A percentile compares a stretch with the other conserved stretches of the same genome.
These are phyloP conservation scores for Scheffersomyces titani DNA, from an alignment of 1,139 yeast genomes.

Conservation along the genomic window DNA sequence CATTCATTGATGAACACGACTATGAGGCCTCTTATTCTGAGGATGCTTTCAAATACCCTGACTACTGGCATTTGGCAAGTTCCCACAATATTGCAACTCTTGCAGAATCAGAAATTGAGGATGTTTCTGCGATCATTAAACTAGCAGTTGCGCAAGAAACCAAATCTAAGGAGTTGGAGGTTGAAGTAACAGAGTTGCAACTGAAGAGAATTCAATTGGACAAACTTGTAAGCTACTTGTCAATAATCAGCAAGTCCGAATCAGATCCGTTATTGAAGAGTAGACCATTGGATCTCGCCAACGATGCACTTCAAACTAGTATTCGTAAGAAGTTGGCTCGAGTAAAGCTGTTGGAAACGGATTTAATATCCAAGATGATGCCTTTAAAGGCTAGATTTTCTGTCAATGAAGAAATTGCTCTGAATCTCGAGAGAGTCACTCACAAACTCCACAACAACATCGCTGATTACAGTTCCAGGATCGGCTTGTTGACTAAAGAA, in stretches of 20 bases:
- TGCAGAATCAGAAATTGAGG: constrained; percentile 4
- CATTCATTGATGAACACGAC: constrained; percentile 7
- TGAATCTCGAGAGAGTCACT: constrained; percentile 16
- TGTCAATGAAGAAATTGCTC: constrained; percentile 10
- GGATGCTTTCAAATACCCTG: constrained; percentile 7
- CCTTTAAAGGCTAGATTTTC: constrained; percentile 17
- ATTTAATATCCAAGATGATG: constrained; percentile 14
- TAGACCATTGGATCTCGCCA: constrained; percentile 18
- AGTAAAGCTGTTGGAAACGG: constrained; percentile 13
- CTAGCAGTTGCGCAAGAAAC: constrained; percentile 1
- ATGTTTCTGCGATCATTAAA: constrained; percentile 1
- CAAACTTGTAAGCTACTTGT: constrained; percentile 14
- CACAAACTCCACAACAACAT: constrained; percentile 9
- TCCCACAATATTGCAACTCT: constrained; percentile 6
- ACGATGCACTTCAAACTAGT: constrained; percentile 12
- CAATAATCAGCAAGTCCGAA: constrained; percentile 10
- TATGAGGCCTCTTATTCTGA: constrained; percentile 2
- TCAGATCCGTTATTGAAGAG: constrained; percentile 10
- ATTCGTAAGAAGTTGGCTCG: constrained; percentile 8
- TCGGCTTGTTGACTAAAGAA: constrained; percentile 1
- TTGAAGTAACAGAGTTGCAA: constrained; percentile 9
- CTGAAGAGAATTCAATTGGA: constrained; percentile 11
- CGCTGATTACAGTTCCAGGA: constrained; percentile 4
- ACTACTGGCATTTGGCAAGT: constrained; percentile 12
- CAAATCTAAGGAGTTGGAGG: constrained; percentile 5